Evolutionary conservation across 257 asterid genomes (phyloP).

Genomic region (Solanum sejunctum): DNA sequence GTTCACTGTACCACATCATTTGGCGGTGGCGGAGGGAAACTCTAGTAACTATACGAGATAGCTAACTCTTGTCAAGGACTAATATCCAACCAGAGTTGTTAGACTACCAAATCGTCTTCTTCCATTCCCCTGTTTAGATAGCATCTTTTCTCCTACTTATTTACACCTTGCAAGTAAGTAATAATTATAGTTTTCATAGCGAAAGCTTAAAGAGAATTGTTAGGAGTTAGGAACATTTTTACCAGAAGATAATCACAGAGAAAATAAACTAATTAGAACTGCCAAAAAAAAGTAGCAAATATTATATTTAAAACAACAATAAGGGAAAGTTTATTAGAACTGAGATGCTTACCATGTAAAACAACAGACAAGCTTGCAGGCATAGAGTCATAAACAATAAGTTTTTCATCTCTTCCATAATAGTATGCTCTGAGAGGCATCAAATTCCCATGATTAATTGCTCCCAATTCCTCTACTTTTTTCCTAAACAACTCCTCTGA

Average conservation of each 20-base stretch:
- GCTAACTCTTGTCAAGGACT: too few relatives aligned
- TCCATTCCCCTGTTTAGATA: not conserved
- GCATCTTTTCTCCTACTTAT: not conserved
- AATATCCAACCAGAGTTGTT: too few relatives aligned
- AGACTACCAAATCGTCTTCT: not conserved
- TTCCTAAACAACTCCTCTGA: conserved; percentile 26
- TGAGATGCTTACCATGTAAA: conserved; percentile 33
- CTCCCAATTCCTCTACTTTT: conserved; percentile 32
- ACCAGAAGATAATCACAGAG: not conserved
- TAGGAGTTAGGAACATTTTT: not conserved
- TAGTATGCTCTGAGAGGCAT: conserved; percentile 41
- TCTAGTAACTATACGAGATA: too few relatives aligned
- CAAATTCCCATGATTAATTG: conserved; percentile 36
- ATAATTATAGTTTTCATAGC: not conserved
- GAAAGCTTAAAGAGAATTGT: not conserved
- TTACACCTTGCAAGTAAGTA: too few relatives aligned
- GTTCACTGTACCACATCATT: too few relatives aligned
- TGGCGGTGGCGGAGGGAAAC: too few relatives aligned
- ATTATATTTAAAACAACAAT: not conserved
- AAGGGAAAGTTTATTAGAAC: not conserved
- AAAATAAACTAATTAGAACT: not conserved
- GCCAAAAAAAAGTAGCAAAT: not conserved
- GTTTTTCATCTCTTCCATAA: conserved; percentile 53
- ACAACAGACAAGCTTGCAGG: conserved; percentile 24
- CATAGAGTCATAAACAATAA: conserved; percentile 37